Conservation (phyloP, 2,329 filamentous ascomycete species). For the Lojkania enalia region DNA sequence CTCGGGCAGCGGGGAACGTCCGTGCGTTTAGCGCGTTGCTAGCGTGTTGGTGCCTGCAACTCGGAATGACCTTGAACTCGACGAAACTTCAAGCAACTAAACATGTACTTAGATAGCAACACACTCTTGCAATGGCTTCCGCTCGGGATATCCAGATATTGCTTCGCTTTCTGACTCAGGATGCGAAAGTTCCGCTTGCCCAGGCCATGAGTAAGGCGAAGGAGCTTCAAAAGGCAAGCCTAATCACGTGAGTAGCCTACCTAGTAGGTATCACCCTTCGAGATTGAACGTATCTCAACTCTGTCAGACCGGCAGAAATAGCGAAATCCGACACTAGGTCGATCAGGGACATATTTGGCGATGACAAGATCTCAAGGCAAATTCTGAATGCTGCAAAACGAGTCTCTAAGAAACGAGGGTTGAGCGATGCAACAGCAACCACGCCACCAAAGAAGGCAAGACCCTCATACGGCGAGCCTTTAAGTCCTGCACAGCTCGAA, state of each 20-base stretch:
- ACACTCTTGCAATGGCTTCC: slow-evolving; percentile 31
- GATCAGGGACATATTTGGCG: slow-evolving; percentile 51
- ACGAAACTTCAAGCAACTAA: neutral
- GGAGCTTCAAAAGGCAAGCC: slow-evolving; percentile 54
- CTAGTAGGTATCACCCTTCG: neutral
- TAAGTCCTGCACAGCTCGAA: slow-evolving; percentile 62
- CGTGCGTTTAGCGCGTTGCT: slow-evolving; percentile 4
- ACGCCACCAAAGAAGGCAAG: slow-evolving; percentile 45
- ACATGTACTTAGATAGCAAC: neutral
- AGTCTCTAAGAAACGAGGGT: slow-evolving; percentile 58
- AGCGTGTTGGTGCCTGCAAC: slow-evolving; percentile 16
- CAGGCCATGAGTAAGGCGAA: slow-evolving; percentile 59
- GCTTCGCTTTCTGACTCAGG: slow-evolving; percentile 61
- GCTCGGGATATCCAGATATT: slow-evolving; percentile 50
- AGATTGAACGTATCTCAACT: neutral
- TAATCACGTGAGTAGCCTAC: slow-evolving; percentile 53
- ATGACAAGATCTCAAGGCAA: slow-evolving; percentile 61
- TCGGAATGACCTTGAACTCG: neutral
- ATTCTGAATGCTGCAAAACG: slow-evolving; percentile 61
- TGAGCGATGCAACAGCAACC: slow-evolving; percentile 34
- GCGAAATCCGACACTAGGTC: slow-evolving; percentile 52
- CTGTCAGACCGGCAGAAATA: slow-evolving; percentile 49
- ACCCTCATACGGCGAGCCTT: slow-evolving; percentile 32
- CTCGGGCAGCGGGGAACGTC: neutral
- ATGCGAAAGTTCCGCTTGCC: slow-evolving; percentile 60